Evolutionary conservation across 129 eudicot species (phyloP).

Genomic region (Flaveria linearis): DNA sequence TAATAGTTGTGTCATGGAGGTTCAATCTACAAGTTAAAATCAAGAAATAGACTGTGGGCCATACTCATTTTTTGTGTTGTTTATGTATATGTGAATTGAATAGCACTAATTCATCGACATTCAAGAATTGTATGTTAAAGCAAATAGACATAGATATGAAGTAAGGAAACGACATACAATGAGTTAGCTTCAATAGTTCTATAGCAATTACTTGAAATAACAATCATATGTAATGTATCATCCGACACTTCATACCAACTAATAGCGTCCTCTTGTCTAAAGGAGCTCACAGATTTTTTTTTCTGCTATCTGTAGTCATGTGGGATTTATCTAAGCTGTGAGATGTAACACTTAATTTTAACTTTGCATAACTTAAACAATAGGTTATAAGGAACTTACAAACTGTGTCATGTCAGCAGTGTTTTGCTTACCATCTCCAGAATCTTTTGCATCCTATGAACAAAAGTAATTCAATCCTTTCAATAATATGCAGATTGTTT

Average conservation of each 20-base stretch:
- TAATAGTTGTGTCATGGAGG: background rate
- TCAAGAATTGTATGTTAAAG: background rate
- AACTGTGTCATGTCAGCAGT: constrained; percentile 86
- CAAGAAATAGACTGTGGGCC: background rate
- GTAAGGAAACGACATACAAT: background rate
- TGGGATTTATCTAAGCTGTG: background rate
- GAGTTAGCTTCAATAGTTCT: background rate
- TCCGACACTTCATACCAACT: background rate
- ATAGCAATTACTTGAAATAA: no score
- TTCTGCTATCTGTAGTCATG: background rate
- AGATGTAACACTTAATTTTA: background rate
- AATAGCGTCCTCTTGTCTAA: background rate
- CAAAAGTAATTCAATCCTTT: constrained; percentile 15
- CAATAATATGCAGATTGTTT: background rate
- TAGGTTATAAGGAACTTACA: constrained; percentile 48
- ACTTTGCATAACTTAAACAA: constrained; percentile 16
- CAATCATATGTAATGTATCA: background rate
- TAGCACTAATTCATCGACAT: background rate
- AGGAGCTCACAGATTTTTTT: background rate
- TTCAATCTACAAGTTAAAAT: background rate
- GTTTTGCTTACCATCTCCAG: constrained; percentile 71
- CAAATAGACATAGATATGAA: background rate
- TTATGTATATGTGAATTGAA: background rate
- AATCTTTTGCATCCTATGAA: constrained; percentile 69
- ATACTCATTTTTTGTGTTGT: background rate